Conservation (phyloP, 345 rosid species). For the Salix koriyanagi region DNA sequence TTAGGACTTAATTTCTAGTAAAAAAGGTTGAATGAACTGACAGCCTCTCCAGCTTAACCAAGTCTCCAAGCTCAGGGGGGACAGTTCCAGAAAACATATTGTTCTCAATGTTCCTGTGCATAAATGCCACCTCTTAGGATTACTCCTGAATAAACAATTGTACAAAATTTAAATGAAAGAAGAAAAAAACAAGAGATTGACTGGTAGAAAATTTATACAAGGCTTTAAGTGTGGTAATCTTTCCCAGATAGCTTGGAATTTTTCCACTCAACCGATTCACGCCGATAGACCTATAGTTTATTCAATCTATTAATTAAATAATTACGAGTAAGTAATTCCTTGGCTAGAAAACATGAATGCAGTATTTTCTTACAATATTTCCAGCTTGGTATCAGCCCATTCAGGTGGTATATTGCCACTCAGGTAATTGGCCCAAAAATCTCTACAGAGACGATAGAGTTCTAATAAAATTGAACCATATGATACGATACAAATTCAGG, state of each 20-base stretch:
- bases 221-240: not conserved
- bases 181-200: too few relatives aligned
- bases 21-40: conserved; percentile 22
- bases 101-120: too few relatives aligned
- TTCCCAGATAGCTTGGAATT: conserved; percentile 4
- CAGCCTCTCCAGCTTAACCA: conserved; percentile 41
- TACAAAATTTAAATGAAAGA: too few relatives aligned
- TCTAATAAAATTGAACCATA: not conserved
- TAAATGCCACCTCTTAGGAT: too few relatives aligned
- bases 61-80: conserved; percentile 40
- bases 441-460: not conserved
- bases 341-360: not conserved
- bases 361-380: conserved; percentile 8
- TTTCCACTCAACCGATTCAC: conserved; percentile 6
- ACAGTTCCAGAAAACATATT: conserved; percentile 22
- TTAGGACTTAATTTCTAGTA: too few relatives aligned
- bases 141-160: too few relatives aligned
- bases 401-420: conserved; percentile 11
- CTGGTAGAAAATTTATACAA: too few relatives aligned
- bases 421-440: conserved; percentile 6
- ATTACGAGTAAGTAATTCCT: not conserved
- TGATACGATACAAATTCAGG: not conserved
- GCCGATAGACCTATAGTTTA: not conserved
- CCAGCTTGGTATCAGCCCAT: conserved; percentile 15
- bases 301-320: not conserved